Conservation (phyloP, 1,284 basidiomycete genomes). For the Sporisorium reilianum region DNA sequence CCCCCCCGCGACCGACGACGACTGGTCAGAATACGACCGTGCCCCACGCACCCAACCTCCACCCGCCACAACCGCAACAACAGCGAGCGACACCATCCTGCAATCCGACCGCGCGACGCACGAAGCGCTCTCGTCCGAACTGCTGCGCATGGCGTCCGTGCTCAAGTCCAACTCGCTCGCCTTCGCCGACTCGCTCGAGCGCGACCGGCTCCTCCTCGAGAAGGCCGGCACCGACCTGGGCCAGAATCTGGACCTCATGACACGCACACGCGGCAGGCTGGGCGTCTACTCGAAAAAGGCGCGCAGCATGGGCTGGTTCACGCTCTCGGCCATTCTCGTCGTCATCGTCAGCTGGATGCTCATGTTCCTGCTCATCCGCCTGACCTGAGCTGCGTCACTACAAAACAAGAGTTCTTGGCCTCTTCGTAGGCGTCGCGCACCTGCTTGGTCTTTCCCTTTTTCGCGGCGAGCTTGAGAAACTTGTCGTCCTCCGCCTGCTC, state of each 20-base stretch:
- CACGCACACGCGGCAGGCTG: constrained; percentile 63
- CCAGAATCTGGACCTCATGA: constrained; percentile 66
- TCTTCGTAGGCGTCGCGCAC: constrained; percentile 36
- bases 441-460: constrained; percentile 20
- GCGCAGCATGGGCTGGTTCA: constrained; percentile 67
- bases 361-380: constrained; percentile 65
- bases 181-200: constrained; percentile 65
- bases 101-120: constrained; percentile 59
- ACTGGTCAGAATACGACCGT: constrained; percentile 31
- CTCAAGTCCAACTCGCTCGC: constrained; percentile 63
- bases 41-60: constrained; percentile 1
- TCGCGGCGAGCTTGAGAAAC: constrained; percentile 24
- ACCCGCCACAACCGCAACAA: neutral
- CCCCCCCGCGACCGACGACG: constrained; percentile 9
- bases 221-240: constrained; percentile 53
- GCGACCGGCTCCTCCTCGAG: constrained; percentile 65
- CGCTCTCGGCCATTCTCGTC: constrained; percentile 55
- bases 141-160: constrained; percentile 65
- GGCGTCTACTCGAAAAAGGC: constrained; percentile 65
- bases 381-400: constrained; percentile 47
- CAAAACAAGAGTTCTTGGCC: constrained; percentile 10
- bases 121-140: constrained; percentile 65
- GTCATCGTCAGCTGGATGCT: constrained; percentile 66
- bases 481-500: constrained; percentile 23
- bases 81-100: constrained; percentile 37